Base-by-base conservation (phyloP, 768 basidiomycete genomes). In the Austroboletus festivus region DNA sequence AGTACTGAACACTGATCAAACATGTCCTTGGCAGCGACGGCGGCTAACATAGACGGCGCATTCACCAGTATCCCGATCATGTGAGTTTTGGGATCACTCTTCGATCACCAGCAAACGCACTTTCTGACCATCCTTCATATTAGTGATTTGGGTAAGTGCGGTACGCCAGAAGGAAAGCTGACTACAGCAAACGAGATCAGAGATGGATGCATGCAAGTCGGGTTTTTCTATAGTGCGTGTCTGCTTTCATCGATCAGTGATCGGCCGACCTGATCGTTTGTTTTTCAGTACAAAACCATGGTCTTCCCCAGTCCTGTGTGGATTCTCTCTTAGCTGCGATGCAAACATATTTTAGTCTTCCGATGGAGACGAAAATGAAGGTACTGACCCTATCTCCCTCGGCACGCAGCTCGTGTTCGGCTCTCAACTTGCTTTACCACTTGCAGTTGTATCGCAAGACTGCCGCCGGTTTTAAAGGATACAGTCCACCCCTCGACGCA, bases 181-280 rank as follows among this genome's bases (percentile, higher is more conserved):
- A 65, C 61, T 2, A 65, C 92, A 1, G 87, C 82, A 0, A 58
- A 68, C 20, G 67, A 79, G 53, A 76, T 93, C 37, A 74, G 85
- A 45, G 75, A 86, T 54, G 90, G 90, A 0, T 91, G 88, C 55
- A 81, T 89, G 47, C 76, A 80, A 44, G 88, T 89, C 6, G 91
- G 91, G 1, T 93, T 94, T 63, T 88, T 93, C 64, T 93, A 93
- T 58, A 79, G 86, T 86, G 53, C 19, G 70, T 8, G 15, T 24
- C 22, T 6, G 4, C 44, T n/a, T n/a, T n/a, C n/a, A n/a, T n/a
- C n/a, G n/a, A n/a, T n/a, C n/a, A n/a, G n/a, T n/a, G n/a, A n/a
- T n/a, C n/a, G n/a, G n/a, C n/a, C 3, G 15, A n/a, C 40, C 33
- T 33, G 23, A 28, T 43, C 20, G 7, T 8, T n/a, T 28, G 12